Evolutionary conservation across 352 stramenopile genomes (phyloP).

Genomic region (Globisporangium echinulatum): DNA sequence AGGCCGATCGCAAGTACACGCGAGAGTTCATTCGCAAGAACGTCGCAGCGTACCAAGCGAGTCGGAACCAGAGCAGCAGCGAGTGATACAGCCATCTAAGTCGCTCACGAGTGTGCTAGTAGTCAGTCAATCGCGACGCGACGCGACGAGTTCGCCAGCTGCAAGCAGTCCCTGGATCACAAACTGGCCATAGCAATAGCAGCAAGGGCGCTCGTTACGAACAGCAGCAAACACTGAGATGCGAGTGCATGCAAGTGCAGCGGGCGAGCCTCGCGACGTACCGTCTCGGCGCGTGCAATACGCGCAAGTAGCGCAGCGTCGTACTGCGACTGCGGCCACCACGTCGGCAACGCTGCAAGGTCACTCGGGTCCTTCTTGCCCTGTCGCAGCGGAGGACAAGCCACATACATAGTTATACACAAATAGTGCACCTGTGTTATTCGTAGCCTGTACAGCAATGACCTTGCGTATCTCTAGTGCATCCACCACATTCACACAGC

Average conservation of each 20-base stretch:
- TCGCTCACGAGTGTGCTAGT: background rate
- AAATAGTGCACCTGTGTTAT: no score
- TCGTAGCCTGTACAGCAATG: no score
- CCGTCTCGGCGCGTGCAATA: slow-evolving; percentile 37
- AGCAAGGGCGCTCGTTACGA: no score
- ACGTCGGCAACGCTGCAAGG: slow-evolving; percentile 24
- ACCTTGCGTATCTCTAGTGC: no score
- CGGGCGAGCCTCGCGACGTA: slow-evolving; percentile 4
- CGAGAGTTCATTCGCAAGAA: slow-evolving; percentile 56
- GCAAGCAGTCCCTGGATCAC: slow-evolving; percentile 14
- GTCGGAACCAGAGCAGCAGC: slow-evolving; percentile 13
- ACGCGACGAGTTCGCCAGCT: background rate
- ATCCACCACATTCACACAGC: no score
- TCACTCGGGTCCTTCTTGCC: slow-evolving; percentile 1
- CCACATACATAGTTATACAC: background rate
- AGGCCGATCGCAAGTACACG: slow-evolving; percentile 56
- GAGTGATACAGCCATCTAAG: background rate
- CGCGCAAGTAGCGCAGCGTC: slow-evolving; percentile 19
- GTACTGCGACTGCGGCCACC: slow-evolving; percentile 56
- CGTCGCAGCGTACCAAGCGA: slow-evolving; percentile 35
- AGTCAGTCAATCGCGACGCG: background rate
- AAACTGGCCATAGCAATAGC: background rate
- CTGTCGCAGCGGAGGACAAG: background rate
- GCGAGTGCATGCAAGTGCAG: background rate
- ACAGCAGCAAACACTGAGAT: background rate